Percentiles rank a stretch among this genome's conserved stretches.
Evolutionary conservation across 345 rosid genomes (phyloP).

Genomic region (Ceriops zippeliana): DNA sequence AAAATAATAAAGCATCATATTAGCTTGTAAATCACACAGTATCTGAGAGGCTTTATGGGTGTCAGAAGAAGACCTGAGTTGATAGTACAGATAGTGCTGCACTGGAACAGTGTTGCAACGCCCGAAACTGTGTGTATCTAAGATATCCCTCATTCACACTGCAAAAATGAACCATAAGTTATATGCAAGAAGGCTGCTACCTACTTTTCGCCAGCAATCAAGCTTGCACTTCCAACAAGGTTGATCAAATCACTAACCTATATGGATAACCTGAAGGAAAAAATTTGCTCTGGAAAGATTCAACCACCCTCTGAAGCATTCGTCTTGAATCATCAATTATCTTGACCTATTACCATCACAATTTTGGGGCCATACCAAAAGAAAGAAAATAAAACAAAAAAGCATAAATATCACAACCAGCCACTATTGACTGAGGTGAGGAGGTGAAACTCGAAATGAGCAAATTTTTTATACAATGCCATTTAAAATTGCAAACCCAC

Average conservation of each 20-base stretch:
- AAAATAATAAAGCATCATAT: background rate
- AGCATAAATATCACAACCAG: background rate
- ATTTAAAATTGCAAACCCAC: background rate
- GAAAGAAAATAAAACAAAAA: background rate
- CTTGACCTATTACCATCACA: conserved; percentile 44
- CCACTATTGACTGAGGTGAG: no score
- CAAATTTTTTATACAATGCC: background rate
- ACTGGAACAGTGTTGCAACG: conserved; percentile 79
- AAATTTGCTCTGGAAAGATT: conserved; percentile 75
- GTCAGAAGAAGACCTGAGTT: conserved; percentile 69
- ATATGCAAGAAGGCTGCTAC: background rate
- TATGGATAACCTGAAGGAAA: conserved; percentile 94
- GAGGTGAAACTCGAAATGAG: no score
- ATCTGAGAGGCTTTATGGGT: conserved; percentile 1
- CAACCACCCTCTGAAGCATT: conserved; percentile 47
- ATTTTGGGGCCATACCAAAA: background rate
- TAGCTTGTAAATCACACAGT: no score
- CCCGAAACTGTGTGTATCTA: conserved; percentile 84
- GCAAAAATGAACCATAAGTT: conserved; percentile 17
- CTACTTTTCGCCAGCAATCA: background rate
- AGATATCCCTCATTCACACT: conserved; percentile 96
- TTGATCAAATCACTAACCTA: conserved; percentile 42
- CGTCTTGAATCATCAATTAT: conserved; percentile 72
- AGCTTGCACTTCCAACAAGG: background rate
- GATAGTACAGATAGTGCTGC: conserved; percentile 85